Conservation (phyloP, 2,329 filamentous ascomycete genomes). For the Didymella lethalis region DNA sequence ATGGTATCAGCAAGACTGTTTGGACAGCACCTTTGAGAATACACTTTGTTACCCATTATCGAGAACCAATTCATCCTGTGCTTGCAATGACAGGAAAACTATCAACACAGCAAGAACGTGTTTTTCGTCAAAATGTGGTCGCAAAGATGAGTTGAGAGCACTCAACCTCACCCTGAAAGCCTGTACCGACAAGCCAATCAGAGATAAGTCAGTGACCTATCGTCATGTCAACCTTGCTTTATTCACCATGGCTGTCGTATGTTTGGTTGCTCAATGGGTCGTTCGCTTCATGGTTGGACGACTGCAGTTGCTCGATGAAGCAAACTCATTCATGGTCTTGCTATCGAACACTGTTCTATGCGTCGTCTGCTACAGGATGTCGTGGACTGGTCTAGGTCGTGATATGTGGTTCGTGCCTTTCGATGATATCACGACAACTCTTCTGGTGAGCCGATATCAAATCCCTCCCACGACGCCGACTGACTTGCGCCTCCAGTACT, state of each 20-base stretch:
- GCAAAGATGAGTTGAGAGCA: conserved; percentile 3
- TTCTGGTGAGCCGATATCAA: conserved; percentile 9
- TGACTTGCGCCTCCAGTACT: conserved; percentile 17
- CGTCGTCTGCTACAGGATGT: conserved; percentile 21
- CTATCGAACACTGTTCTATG: conserved; percentile 13
- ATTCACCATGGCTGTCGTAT: conserved; percentile 5
- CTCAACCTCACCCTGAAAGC: conserved; percentile 4
- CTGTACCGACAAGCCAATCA: conserved; percentile 10
- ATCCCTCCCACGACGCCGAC: not conserved
- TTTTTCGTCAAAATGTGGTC: conserved; percentile 1
- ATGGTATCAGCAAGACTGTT: conserved; percentile 4
- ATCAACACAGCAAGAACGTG: conserved; percentile 7
- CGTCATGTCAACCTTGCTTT: conserved; percentile 7
- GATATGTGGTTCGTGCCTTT: conserved; percentile 23
- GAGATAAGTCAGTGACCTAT: conserved; percentile 18
- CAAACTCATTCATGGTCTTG: conserved; percentile 8
- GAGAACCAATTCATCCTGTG: not conserved
- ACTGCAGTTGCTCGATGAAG: conserved; percentile 12
- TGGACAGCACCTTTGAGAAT: conserved; percentile 1
- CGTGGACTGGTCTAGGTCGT: conserved; percentile 20
- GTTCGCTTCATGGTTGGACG: conserved; percentile 11
- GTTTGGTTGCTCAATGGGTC: conserved; percentile 3
- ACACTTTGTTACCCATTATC: conserved; percentile 3
- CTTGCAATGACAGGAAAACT: not conserved
- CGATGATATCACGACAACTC: conserved; percentile 16